phyloP scores from a whole-genome alignment of 2,329 filamentous ascomycete genomes.

The Penicillium rolfsii region DNA sequence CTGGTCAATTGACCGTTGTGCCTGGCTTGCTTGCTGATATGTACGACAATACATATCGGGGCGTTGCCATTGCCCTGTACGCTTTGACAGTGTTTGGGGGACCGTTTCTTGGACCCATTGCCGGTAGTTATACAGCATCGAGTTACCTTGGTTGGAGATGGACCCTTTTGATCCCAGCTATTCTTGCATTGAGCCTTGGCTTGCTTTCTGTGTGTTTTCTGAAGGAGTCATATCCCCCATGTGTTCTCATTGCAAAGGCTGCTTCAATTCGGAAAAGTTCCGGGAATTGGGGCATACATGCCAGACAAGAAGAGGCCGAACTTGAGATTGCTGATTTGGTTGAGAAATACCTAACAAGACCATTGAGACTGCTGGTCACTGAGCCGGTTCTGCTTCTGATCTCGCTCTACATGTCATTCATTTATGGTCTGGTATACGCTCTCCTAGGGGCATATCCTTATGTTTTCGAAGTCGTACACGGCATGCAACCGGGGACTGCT shows the following conservation, averaged over 20 bases:
- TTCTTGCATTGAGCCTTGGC: slow-evolving; percentile 55
- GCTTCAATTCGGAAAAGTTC: slow-evolving; percentile 54
- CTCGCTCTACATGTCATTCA: slow-evolving; percentile 38
- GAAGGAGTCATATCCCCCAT: slow-evolving; percentile 57
- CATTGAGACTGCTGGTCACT: slow-evolving; percentile 39
- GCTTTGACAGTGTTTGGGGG: slow-evolving; percentile 53
- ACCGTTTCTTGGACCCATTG: slow-evolving; percentile 52
- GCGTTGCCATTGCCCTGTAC: slow-evolving; percentile 51
- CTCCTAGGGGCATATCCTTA: slow-evolving; percentile 34
- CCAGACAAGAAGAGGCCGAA: slow-evolving; percentile 55
- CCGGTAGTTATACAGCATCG: slow-evolving; percentile 55
- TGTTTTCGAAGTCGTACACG: slow-evolving; percentile 35
- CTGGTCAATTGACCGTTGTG: slow-evolving; percentile 49
- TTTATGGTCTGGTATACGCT: slow-evolving; percentile 36
- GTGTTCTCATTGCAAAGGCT: slow-evolving; percentile 58
- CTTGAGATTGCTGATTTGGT: slow-evolving; percentile 50
- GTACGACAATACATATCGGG: slow-evolving; percentile 49
- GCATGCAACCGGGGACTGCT: slow-evolving; percentile 33
- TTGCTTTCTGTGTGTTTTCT: slow-evolving; percentile 45
- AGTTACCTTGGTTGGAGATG: slow-evolving; percentile 54
- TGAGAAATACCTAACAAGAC: slow-evolving; percentile 51
- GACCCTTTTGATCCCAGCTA: slow-evolving; percentile 53
- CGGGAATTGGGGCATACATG: slow-evolving; percentile 60
- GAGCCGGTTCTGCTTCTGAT: slow-evolving; percentile 43
- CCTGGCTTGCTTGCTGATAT: slow-evolving; percentile 51